Evolutionary conservation across 2,329 filamentous ascomycete genomes (phyloP), one percentile per base, ranked within the genome.

Genomic region (Myriosclerotinia curreyana): DNA sequence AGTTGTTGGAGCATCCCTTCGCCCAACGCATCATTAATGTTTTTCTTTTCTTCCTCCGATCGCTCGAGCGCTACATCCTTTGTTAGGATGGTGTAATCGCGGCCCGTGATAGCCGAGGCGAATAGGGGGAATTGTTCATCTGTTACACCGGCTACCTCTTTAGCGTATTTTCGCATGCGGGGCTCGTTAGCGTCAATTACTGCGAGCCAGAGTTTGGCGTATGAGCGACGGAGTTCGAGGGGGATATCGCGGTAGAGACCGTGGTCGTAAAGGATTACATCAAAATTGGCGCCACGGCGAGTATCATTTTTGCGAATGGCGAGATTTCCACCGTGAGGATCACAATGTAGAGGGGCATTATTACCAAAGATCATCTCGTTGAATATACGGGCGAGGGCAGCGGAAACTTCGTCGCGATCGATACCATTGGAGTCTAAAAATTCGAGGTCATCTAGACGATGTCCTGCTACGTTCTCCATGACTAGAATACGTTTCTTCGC

Each of bases 321-420:
- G 63, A 99, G 89, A 74, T 99, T 99, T 53, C 95, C 95, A 55
- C 93, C 95, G 74, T 99, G 95, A 0, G 95, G 95, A 74, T 99
- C 95, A 77, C 95, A 99, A 78, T 99, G 95, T 48, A 99, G 79
- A 0, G 95, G 92, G 0, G 94, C 94, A 65, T 88, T 84, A 60
- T 88, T 85, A 56, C 94, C 93, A 70, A 99, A 99, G 70, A 99
- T 97, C 95, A 99, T 99, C 75, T 98, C 93, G 80, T 99, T 99
- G 83, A 99, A 99, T 65, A 99, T 92, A 65, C 88, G 87, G 0
- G 95, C 89, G 5, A 99, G 81, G 0, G 92, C 90, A 1, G 94
- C 93, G 0, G 93, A 96, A 6, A 99, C 95, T 76, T 98, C 94
- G 74, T 98, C 95, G 25, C 95, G 87, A 76, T 96, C 92, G 74